Percentiles rank a stretch among this genome's conserved stretches.
phyloP scores from a whole-genome alignment of 768 basidiomycete species.

The Rhizopogon vesiculosus region DNA sequence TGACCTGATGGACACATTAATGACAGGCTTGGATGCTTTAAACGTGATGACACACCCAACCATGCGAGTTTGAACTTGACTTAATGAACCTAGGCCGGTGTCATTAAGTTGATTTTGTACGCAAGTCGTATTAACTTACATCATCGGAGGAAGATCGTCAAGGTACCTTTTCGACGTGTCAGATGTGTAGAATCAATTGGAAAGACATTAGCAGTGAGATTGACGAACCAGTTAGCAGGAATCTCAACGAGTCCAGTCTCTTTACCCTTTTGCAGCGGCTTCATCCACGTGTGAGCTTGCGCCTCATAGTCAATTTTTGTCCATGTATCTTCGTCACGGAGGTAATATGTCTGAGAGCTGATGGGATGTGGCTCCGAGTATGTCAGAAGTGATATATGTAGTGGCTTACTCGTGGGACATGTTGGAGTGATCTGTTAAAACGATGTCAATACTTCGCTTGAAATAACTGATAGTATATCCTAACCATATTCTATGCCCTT shows the following conservation, averaged over 20 bases:
- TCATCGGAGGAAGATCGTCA: conserved; percentile 74
- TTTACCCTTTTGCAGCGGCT: conserved; percentile 59
- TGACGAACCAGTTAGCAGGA: conserved; percentile 61
- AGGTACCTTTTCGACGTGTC: conserved; percentile 41
- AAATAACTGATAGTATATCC: conserved; percentile 3
- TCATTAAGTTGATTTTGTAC: background rate
- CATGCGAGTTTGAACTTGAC: conserved; percentile 61
- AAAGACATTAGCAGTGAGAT: background rate
- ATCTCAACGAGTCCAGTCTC: conserved; percentile 60
- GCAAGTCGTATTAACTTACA: conserved; percentile 31
- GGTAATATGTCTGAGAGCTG: conserved; percentile 61
- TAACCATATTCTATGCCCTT: conserved; percentile 73
- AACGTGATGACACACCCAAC: conserved; percentile 42
- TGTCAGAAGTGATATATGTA: background rate
- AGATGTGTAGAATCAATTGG: background rate
- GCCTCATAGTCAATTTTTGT: conserved; percentile 64
- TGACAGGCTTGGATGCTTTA: background rate
- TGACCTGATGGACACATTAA: conserved; percentile 38
- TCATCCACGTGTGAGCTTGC: conserved; percentile 67
- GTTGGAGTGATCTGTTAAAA: conserved; percentile 47
- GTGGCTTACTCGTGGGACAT: conserved; percentile 45
- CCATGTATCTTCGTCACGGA: conserved; percentile 67
- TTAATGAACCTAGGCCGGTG: conserved; percentile 57
- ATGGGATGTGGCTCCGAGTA: background rate
- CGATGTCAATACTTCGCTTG: conserved; percentile 6